Evolutionary conservation across 2,329 filamentous ascomycete species (phyloP).

Genomic region (Helotiales sp.): DNA sequence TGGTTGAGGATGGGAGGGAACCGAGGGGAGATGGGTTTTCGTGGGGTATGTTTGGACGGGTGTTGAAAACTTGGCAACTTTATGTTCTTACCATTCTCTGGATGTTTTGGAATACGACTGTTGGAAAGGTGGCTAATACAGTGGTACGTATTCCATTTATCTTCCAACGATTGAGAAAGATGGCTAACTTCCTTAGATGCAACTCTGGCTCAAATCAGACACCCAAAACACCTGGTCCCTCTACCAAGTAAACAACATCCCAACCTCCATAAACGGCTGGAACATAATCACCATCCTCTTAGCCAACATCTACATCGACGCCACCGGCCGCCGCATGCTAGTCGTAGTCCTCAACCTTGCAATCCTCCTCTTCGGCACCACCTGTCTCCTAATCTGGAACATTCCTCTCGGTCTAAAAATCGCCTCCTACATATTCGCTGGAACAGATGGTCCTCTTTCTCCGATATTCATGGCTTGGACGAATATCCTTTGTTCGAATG

Average conservation of each 20-base stretch:
- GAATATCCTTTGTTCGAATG: slow-evolving; percentile 37
- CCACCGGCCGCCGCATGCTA: slow-evolving; percentile 10
- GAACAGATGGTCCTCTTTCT: slow-evolving; percentile 34
- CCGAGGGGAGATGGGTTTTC: slow-evolving; percentile 47
- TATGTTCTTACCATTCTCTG: slow-evolving; percentile 62
- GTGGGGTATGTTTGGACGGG: slow-evolving; percentile 49
- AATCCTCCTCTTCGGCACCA: slow-evolving; percentile 35
- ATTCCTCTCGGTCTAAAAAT: slow-evolving; percentile 36
- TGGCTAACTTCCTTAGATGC: slow-evolving; percentile 29
- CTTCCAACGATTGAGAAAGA: no score
- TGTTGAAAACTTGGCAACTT: slow-evolving; percentile 60
- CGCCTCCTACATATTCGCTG: slow-evolving; percentile 38
- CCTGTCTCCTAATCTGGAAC: slow-evolving; percentile 36
- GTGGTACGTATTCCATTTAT: slow-evolving; percentile 26
- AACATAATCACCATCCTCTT: slow-evolving; percentile 29
- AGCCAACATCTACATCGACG: slow-evolving; percentile 11
- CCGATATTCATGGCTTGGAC: slow-evolving; percentile 39
- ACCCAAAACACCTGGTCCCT: slow-evolving; percentile 42
- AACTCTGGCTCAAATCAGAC: slow-evolving; percentile 55
- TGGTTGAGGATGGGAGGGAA: slow-evolving; percentile 40
- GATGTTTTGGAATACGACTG: slow-evolving; percentile 15
- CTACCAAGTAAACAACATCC: slow-evolving; percentile 50
- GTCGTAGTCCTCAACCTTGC: slow-evolving; percentile 8
- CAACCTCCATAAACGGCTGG: slow-evolving; percentile 40
- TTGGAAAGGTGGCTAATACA: slow-evolving; percentile 44